Evolutionary conservation across 768 basidiomycete species (phyloP).

Genomic region (Boletellus ananiceps): DNA sequence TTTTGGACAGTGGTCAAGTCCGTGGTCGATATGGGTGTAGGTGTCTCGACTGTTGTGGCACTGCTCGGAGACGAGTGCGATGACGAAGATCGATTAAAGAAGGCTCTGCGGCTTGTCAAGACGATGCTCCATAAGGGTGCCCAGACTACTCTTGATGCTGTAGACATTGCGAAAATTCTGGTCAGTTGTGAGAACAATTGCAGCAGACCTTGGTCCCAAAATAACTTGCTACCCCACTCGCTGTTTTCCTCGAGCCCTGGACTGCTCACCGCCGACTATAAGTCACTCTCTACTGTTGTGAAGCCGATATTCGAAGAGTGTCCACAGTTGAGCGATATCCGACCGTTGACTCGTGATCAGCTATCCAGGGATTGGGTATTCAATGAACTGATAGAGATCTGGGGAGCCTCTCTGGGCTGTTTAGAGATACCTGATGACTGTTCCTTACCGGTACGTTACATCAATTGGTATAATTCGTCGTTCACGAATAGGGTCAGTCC

Average conservation of each 20-base stretch:
- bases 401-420: conserved; percentile 44
- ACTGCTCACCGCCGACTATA: conserved; percentile 50
- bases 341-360: conserved; percentile 55
- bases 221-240: conserved; percentile 45
- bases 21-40: conserved; percentile 56
- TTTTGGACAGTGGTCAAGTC: conserved; percentile 48
- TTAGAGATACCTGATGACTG: conserved; percentile 44
- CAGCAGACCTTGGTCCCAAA: conserved; percentile 42
- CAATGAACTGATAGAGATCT: conserved; percentile 46
- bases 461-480: neutral
- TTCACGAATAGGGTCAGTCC: conserved; percentile 25
- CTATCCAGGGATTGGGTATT: conserved; percentile 50
- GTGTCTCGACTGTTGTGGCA: conserved; percentile 52
- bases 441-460: conserved; percentile 46
- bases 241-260: conserved; percentile 57
- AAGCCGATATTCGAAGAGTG: conserved; percentile 52
- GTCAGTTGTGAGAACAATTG: conserved; percentile 32
- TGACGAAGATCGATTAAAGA: conserved; percentile 40
- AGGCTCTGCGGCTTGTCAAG: conserved; percentile 47
- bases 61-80: conserved; percentile 41
- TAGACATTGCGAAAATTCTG: conserved; percentile 45
- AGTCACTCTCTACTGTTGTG: conserved; percentile 42
- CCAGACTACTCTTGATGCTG: conserved; percentile 48
- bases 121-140: conserved; percentile 55
- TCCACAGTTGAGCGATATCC: conserved; percentile 49